Evolutionary conservation across 345 rosid genomes (phyloP).

Genomic region (Firmiana major): DNA sequence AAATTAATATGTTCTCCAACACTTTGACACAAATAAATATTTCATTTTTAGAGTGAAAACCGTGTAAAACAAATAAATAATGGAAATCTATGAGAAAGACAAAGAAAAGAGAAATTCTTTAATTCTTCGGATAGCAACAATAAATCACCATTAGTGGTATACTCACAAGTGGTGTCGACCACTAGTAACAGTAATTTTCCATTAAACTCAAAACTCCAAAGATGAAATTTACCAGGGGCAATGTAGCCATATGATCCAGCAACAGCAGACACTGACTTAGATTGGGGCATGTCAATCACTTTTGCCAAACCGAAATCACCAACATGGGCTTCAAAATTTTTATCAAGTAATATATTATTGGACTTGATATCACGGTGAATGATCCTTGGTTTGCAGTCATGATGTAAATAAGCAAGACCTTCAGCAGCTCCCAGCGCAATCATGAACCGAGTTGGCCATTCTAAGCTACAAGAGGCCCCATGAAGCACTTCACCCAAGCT

Average conservation of each 20-base stretch:
- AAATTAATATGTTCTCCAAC: not conserved
- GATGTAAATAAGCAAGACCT: slow-evolving; percentile 92
- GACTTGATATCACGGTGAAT: slow-evolving; percentile 95
- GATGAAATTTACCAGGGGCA: slow-evolving; percentile 68
- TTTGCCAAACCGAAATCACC: slow-evolving; percentile 97
- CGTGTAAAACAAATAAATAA: not conserved
- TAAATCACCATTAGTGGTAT: not conserved
- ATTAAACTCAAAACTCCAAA: not conserved
- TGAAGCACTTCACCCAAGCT: slow-evolving; percentile 82
- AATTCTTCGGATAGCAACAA: not conserved
- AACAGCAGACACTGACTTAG: slow-evolving; percentile 94
- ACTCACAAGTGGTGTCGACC: not conserved
- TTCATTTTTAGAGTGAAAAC: not conserved
- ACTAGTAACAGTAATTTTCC: not conserved
- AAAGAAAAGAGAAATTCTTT: not conserved
- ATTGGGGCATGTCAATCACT: slow-evolving; percentile 87
- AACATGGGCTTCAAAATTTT: slow-evolving; percentile 84
- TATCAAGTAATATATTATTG: slow-evolving; percentile 80
- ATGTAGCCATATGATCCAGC: slow-evolving; percentile 99
- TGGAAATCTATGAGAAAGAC: not conserved
- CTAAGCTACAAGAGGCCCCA: slow-evolving; percentile 49
- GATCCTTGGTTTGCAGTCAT: slow-evolving; percentile 89
- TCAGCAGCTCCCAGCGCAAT: slow-evolving; percentile 95
- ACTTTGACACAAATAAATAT: not conserved
- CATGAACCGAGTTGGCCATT: slow-evolving; percentile 78